Evolutionary conservation across 2,329 filamentous ascomycete species (phyloP).

Genomic region (Bipolaris gigantea): DNA sequence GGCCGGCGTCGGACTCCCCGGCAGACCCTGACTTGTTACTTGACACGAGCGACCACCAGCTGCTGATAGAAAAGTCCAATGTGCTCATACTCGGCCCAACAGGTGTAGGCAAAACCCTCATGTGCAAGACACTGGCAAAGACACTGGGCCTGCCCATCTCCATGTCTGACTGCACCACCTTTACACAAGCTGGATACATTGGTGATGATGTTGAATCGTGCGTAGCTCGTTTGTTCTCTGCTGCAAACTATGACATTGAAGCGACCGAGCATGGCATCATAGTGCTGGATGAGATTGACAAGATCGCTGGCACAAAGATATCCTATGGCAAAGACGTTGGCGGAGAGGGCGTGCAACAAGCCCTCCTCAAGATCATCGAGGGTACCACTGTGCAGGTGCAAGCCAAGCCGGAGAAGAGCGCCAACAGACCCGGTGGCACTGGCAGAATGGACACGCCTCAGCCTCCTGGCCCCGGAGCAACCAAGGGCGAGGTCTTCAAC

Average conservation of each 20-base stretch:
- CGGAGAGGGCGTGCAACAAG: conserved; percentile 95
- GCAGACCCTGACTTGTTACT: conserved; percentile 49
- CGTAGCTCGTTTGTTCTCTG: conserved; percentile 85
- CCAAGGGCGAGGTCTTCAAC: conserved; percentile 64
- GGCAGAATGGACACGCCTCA: conserved; percentile 27
- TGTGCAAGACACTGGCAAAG: conserved; percentile 87
- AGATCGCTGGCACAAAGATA: conserved; percentile 86
- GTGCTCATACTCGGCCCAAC: conserved; percentile 87
- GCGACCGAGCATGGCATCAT: conserved; percentile 90
- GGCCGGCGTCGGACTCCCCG: conserved; percentile 25
- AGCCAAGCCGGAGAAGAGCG: conserved; percentile 73
- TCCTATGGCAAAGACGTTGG: conserved; percentile 91
- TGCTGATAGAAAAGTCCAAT: conserved; percentile 95
- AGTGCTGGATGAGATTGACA: conserved; percentile 95
- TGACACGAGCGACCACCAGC: conserved; percentile 53
- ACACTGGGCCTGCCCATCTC: conserved; percentile 94
- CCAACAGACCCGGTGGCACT: conserved; percentile 27
- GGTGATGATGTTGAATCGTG: conserved; percentile 97
- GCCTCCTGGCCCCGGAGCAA: conserved; percentile 25
- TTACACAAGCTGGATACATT: conserved; percentile 96
- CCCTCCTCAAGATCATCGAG: conserved; percentile 92
- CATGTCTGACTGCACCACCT: conserved; percentile 93
- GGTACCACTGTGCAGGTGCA: conserved; percentile 92
- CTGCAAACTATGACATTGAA: conserved; percentile 84
- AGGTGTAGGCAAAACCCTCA: conserved; percentile 94